phyloP scores from a whole-genome alignment of 129 eudicot genomes.

The Artemisia tridentata region DNA sequence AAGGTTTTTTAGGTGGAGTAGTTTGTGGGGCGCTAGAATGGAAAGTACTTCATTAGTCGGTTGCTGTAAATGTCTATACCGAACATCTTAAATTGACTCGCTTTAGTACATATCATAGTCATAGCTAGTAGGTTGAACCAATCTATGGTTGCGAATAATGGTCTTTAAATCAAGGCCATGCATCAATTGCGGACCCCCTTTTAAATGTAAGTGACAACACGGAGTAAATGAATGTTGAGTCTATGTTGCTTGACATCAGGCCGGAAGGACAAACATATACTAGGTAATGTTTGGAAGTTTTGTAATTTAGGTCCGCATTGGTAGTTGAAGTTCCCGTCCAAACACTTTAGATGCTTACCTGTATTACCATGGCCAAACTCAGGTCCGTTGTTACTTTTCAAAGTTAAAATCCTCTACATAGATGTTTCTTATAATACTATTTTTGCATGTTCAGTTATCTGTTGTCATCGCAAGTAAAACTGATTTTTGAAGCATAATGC shows the following conservation, averaged over 20 bases:
- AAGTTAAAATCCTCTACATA: neutral
- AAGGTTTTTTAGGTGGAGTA: neutral
- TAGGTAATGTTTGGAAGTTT: slow-evolving; percentile 10
- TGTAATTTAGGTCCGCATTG: neutral
- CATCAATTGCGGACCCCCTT: slow-evolving; percentile 9
- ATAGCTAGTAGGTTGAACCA: slow-evolving; percentile 19
- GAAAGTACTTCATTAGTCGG: slow-evolving; percentile 7
- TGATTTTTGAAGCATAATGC: neutral
- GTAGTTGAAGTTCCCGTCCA: slow-evolving; percentile 12
- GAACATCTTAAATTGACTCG: slow-evolving; percentile 1
- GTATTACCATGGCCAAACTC: neutral
- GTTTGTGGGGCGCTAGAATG: slow-evolving; percentile 11
- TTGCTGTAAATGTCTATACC: neutral
- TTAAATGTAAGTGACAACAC: slow-evolving; percentile 3
- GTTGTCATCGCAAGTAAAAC: neutral
- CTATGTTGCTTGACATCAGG: slow-evolving; percentile 5
- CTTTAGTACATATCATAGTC: slow-evolving; percentile 11
- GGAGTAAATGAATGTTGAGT: neutral
- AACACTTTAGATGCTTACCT: neutral
- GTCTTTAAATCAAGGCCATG: slow-evolving; percentile 1
- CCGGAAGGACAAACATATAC: slow-evolving; percentile 7
- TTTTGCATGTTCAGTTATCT: slow-evolving; percentile 9
- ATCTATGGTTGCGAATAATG: slow-evolving; percentile 14
- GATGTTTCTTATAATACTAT: neutral
- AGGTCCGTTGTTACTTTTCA: neutral